Percentiles rank a stretch among this genome's conserved stretches.
Evolutionary conservation across 805 yeast species (phyloP).

Genomic region (Saccharomycopsis fibuligera): DNA sequence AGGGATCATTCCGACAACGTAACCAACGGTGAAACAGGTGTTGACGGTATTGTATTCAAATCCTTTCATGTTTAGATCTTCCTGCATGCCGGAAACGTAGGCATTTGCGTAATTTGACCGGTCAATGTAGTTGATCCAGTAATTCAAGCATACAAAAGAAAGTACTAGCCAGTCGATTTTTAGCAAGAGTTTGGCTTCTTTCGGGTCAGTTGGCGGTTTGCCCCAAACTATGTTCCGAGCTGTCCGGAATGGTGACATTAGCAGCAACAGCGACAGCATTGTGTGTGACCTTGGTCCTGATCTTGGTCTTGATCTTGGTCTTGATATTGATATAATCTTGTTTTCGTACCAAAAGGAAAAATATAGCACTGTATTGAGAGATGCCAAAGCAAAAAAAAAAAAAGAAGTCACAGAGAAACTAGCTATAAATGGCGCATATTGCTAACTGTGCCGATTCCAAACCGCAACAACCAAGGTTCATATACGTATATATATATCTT

Average conservation of each 20-base stretch:
- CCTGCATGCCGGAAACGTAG: constrained; percentile 63
- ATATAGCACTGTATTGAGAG: too few relatives aligned
- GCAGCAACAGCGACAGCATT: too few relatives aligned
- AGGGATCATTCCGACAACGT: constrained; percentile 56
- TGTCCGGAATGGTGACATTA: too few relatives aligned
- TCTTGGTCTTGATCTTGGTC: not conserved
- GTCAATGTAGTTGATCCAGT: constrained; percentile 52
- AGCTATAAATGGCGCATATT: too few relatives aligned
- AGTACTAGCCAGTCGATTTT: constrained; percentile 37
- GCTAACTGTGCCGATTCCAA: too few relatives aligned
- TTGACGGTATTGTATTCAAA: constrained; percentile 45
- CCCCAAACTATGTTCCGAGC: constrained; percentile 29
- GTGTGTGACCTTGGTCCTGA: too few relatives aligned
- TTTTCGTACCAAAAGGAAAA: not conserved
- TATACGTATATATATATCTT: too few relatives aligned
- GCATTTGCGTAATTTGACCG: constrained; percentile 51
- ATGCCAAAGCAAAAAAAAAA: too few relatives aligned
- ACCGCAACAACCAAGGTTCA: too few relatives aligned
- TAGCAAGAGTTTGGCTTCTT: constrained; percentile 29
- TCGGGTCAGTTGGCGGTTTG: constrained; percentile 28
- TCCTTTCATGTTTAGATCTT: constrained; percentile 43
- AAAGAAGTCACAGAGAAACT: too few relatives aligned
- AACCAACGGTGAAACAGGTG: constrained; percentile 56
- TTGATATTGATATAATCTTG: not conserved
- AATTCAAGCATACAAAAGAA: constrained; percentile 33